phyloP scores from a whole-genome alignment of 768 basidiomycete genomes.

The Trametes sanguinea region DNA sequence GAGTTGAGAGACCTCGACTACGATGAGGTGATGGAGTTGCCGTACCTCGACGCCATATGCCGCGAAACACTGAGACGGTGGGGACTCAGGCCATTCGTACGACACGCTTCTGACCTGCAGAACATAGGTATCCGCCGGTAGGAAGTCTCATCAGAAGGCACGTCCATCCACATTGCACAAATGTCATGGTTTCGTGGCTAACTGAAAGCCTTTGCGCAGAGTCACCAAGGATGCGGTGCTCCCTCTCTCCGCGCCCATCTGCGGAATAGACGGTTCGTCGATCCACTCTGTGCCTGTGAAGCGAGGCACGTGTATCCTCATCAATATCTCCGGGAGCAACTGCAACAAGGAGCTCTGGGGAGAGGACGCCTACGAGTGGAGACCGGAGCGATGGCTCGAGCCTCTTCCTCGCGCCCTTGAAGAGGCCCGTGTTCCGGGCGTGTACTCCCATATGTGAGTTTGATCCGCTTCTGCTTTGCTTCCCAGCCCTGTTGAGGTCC shows the following conservation, averaged over 20 bases:
- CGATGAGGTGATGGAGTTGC: conserved; percentile 35
- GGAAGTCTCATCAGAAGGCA: not conserved
- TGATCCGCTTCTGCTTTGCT: not conserved
- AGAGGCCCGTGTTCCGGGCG: conserved; percentile 12
- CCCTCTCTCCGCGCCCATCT: conserved; percentile 51
- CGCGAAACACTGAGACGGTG: conserved; percentile 55
- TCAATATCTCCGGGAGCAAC: conserved; percentile 50
- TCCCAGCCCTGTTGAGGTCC: not conserved
- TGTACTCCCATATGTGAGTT: conserved; percentile 22
- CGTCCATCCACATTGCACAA: not conserved
- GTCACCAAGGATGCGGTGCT: conserved; percentile 50
- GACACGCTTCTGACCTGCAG: not conserved
- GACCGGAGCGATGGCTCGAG: conserved; percentile 38
- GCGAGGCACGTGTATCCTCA: conserved; percentile 46
- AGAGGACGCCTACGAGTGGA: conserved; percentile 43
- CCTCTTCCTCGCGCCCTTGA: conserved; percentile 8
- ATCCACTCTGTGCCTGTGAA: conserved; percentile 44
- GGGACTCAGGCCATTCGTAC: not conserved
- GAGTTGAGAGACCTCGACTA: conserved; percentile 30
- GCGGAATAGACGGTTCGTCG: conserved; percentile 39
- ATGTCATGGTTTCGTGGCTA: too few relatives aligned
- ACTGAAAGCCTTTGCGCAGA: conserved; percentile 1
- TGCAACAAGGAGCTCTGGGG: conserved; percentile 47
- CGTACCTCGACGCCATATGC: conserved; percentile 66
- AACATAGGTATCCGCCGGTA: conserved; percentile 3